Conservation (phyloP, 495 filamentous ascomycete genomes). For the Lentithecium fluviatile region DNA sequence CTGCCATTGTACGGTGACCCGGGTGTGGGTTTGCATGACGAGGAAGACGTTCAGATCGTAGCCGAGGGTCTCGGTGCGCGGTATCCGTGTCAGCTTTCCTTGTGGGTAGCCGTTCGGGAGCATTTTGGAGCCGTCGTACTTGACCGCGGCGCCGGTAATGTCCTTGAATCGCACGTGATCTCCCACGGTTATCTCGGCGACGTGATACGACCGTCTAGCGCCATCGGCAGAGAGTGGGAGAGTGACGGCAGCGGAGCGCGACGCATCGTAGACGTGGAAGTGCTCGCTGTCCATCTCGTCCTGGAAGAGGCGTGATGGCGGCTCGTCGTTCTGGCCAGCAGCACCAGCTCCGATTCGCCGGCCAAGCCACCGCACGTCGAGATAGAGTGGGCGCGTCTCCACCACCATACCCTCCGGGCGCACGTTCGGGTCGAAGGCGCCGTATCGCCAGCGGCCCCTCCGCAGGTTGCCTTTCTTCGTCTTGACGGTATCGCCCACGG, state of each 20-base stretch:
- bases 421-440: slow-evolving; percentile 49
- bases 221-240: slow-evolving; percentile 22
- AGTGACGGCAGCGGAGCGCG: slow-evolving; percentile 18
- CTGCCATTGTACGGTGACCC: slow-evolving; percentile 59
- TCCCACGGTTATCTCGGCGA: slow-evolving; percentile 42
- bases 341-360: slow-evolving; percentile 31
- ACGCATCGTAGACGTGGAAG: slow-evolving; percentile 40
- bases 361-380: slow-evolving; percentile 53
- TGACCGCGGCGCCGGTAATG: slow-evolving; percentile 46
- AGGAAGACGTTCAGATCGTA: slow-evolving; percentile 60
- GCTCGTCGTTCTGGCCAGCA: background rate
- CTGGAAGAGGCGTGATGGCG: slow-evolving; percentile 1
- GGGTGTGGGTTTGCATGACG: slow-evolving; percentile 49
- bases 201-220: slow-evolving; percentile 30
- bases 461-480: slow-evolving; percentile 54
- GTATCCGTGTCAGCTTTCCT: slow-evolving; percentile 46
- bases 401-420: slow-evolving; percentile 52
- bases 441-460: slow-evolving; percentile 51
- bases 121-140: slow-evolving; percentile 46
- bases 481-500: slow-evolving; percentile 50
- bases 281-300: slow-evolving; percentile 32
- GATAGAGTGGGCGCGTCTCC: slow-evolving; percentile 43
- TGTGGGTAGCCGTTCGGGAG: slow-evolving; percentile 17
- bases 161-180: slow-evolving; percentile 56
- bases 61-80: slow-evolving; percentile 52